phyloP scores from a whole-genome alignment of 2,329 filamentous ascomycete species.

The Delphinella strobiligena region DNA sequence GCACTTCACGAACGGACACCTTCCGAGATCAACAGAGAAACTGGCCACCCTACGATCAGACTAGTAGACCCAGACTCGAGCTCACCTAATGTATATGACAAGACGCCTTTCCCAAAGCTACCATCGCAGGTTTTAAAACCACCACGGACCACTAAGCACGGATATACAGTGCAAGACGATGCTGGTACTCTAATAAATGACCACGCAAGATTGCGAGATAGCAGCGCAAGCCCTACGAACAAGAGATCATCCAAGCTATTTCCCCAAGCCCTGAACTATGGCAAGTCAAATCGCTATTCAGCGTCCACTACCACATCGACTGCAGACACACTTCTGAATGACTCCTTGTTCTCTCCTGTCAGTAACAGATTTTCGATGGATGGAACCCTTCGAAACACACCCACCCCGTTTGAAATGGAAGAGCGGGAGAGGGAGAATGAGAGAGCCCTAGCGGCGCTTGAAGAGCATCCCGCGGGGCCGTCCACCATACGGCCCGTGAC shows the following conservation, averaged over 20 bases:
- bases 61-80: conserved; percentile 16
- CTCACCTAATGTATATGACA: conserved; percentile 10
- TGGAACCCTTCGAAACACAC: conserved; percentile 4
- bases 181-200: not conserved
- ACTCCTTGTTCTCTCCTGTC: conserved; percentile 8
- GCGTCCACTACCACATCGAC: conserved; percentile 8
- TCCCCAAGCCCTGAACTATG: not conserved
- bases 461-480: conserved; percentile 4
- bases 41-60: conserved; percentile 19
- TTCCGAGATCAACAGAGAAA: conserved; percentile 12
- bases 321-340: conserved; percentile 9
- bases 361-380: conserved; percentile 10
- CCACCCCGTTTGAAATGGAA: conserved; percentile 2
- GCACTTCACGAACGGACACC: conserved; percentile 16
- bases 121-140: conserved; percentile 11
- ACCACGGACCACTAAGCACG: conserved; percentile 3
- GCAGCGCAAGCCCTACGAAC: conserved; percentile 1
- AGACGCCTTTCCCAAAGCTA: conserved; percentile 10
- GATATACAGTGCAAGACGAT: conserved; percentile 3
- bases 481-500: conserved; percentile 4
- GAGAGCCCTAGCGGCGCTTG: conserved; percentile 8
- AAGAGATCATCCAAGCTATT: not conserved
- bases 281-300: conserved; percentile 4
- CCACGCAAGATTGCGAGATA: conserved; percentile 1
- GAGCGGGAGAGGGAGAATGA: conserved; percentile 2